Conservation (phyloP, 78 protist genomes). For the Dictyostelium capitatum region DNA sequence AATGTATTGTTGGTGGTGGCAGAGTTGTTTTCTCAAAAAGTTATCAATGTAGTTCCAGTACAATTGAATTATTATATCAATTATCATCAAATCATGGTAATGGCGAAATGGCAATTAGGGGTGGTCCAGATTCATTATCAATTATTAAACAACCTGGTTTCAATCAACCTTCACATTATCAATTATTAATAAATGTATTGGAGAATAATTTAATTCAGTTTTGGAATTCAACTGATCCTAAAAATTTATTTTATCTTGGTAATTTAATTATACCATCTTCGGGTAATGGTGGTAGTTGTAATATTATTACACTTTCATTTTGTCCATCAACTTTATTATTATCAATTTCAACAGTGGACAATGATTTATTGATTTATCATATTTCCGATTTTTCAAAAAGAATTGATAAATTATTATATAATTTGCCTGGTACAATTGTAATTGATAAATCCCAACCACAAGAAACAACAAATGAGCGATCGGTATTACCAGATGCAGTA, state of each 20-base stretch:
- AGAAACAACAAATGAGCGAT: neutral
- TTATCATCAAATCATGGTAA: neutral
- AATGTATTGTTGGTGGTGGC: too few relatives aligned
- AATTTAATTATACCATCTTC: neutral
- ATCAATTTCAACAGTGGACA: neutral
- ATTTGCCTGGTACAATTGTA: too few relatives aligned
- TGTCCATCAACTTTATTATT: neutral
- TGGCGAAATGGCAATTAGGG: neutral
- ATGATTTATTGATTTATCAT: neutral
- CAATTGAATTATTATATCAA: neutral
- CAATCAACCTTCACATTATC: neutral
- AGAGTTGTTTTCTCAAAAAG: neutral
- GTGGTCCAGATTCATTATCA: neutral
- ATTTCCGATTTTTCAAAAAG: constrained; percentile 21
- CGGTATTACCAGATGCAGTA: constrained; percentile 21
- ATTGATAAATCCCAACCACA: neutral
- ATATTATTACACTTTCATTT: constrained; percentile 27
- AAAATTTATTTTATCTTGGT: neutral
- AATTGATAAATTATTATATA: neutral
- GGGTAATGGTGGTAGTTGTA: too few relatives aligned
- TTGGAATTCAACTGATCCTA: constrained; percentile 54
- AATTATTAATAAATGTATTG: neutral
- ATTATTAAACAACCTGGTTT: neutral
- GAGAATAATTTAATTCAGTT: neutral
- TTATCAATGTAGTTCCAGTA: constrained; percentile 18